Conservation (phyloP, 139 green algal species). For the Chlamydomonas asymmetrica region DNA sequence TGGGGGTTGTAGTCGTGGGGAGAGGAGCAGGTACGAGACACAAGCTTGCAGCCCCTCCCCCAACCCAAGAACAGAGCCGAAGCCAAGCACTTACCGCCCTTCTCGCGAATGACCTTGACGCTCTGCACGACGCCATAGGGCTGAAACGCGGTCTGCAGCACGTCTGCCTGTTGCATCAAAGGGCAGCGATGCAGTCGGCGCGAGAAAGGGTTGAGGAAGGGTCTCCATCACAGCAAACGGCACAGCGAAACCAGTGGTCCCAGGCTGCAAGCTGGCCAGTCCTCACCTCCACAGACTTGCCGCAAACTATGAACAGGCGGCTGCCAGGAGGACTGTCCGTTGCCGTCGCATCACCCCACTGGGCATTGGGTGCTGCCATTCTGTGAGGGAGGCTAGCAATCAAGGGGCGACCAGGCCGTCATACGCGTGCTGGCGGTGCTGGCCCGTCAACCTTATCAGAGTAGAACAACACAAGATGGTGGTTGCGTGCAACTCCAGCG, state of each 20-base stretch:
- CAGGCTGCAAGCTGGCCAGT: background rate
- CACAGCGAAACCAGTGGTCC: background rate
- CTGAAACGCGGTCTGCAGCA: conserved; percentile 60
- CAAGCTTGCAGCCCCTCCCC: too few species aligned
- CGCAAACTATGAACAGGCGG: conserved; percentile 75
- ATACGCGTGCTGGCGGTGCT: too few species aligned
- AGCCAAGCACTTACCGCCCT: conserved; percentile 80
- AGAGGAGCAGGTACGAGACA: too few species aligned
- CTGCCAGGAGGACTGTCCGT: conserved; percentile 42
- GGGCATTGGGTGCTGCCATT: too few species aligned
- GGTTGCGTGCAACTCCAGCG: too few species aligned
- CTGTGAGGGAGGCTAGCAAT: too few species aligned
- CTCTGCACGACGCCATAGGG: conserved; percentile 62
- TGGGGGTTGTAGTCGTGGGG: too few species aligned
- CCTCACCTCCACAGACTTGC: conserved; percentile 65
- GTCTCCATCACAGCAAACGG: background rate
- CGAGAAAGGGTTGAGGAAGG: background rate
- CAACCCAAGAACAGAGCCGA: too few species aligned
- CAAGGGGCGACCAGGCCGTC: too few species aligned
- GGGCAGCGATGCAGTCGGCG: background rate
- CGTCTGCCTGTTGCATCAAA: conserved; percentile 50
- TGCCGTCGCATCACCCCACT: too few species aligned
- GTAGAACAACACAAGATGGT: too few species aligned
- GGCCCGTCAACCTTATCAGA: too few species aligned
- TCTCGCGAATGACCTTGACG: conserved; percentile 81